Evolutionary conservation across 257 asterid species (phyloP).

Genomic region (Gardenia jasminoides): DNA sequence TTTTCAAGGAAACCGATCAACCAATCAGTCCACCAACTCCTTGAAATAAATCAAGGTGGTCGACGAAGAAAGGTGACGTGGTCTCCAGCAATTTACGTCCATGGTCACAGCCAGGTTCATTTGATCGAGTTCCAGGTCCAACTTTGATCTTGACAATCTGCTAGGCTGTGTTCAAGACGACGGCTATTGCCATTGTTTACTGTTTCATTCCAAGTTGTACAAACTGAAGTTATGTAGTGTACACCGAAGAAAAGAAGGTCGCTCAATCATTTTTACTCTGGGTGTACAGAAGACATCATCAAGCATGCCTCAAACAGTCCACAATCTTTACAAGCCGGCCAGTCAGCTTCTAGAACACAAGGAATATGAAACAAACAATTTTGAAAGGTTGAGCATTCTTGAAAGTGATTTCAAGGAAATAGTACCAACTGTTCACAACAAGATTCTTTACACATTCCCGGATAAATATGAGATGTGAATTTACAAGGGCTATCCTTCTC

Average conservation of each 20-base stretch:
- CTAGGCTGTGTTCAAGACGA: not conserved
- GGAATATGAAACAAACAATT: no score
- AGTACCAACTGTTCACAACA: not conserved
- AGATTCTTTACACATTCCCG: not conserved
- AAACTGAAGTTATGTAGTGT: not conserved
- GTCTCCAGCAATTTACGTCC: not conserved
- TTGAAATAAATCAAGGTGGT: not conserved
- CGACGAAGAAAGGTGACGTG: not conserved
- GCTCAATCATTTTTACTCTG: not conserved
- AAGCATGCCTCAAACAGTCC: not conserved
- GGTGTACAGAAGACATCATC: not conserved
- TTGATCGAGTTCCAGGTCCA: not conserved
- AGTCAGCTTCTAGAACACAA: not conserved
- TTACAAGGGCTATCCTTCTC: not conserved
- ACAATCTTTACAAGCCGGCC: no score
- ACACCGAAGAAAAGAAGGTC: not conserved
- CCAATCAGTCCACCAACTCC: conserved; percentile 1
- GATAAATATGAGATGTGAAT: not conserved
- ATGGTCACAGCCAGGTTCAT: not conserved
- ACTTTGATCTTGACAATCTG: not conserved
- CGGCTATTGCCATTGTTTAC: not conserved
- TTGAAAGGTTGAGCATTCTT: not conserved
- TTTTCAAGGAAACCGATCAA: no score
- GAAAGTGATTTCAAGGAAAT: not conserved
- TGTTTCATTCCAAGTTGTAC: not conserved